Conservation (phyloP, 2,329 filamentous ascomycete species). For the Paracorniculantispora psalliotae region DNA sequence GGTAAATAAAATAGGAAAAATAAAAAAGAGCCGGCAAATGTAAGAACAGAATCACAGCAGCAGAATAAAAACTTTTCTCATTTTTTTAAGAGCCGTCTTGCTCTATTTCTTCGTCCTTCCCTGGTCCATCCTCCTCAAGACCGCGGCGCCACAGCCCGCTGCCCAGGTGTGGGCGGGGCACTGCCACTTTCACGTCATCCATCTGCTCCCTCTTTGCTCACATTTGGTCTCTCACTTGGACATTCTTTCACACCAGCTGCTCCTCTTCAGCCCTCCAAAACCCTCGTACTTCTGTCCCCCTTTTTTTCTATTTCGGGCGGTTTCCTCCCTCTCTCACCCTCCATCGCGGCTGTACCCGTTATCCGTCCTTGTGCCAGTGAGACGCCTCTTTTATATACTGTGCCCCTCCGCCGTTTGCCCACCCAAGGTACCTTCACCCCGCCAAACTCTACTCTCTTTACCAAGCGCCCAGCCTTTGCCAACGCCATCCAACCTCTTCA, state of each 20-base stretch:
- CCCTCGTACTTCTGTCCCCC: not conserved
- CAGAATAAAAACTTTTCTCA: too few relatives aligned
- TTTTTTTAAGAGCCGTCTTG: too few relatives aligned
- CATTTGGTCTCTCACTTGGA: not conserved
- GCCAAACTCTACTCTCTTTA: not conserved
- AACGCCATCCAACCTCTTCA: not conserved
- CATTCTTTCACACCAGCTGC: not conserved
- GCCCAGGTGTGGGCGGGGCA: constrained; percentile 4
- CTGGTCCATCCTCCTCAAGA: not conserved
- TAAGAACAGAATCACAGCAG: too few relatives aligned
- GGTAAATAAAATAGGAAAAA: too few relatives aligned
- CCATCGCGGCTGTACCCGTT: not conserved
- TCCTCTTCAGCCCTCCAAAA: not conserved
- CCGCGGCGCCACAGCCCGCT: constrained; percentile 1
- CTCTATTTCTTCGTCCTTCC: too few relatives aligned
- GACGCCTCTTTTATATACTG: not conserved
- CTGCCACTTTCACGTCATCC: constrained; percentile 12
- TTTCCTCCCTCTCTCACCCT: not conserved
- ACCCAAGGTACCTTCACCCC: not conserved
- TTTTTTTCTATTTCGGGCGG: not conserved
- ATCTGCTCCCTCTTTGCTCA: not conserved
- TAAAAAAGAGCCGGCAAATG: too few relatives aligned
- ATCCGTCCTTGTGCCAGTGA: not conserved
- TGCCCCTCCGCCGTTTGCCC: not conserved
- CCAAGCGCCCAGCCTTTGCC: not conserved